Conservation (phyloP, 805 yeast genomes). For the Helenozyma rhizophorensis region DNA sequence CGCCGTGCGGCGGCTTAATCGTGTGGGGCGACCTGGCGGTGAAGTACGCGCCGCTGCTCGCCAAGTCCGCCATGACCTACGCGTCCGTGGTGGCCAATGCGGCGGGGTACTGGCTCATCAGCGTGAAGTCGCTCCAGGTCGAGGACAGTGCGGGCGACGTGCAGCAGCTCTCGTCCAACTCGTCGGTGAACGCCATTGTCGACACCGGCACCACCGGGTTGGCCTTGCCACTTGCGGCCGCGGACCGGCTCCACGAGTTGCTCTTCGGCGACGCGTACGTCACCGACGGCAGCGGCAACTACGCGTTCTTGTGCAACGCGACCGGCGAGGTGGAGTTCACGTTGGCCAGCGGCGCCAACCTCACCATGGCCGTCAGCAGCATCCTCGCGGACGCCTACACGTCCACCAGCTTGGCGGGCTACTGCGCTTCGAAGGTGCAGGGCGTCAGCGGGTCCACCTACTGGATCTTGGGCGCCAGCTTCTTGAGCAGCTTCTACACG, state of each 20-base stretch:
- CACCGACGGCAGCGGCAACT: constrained; percentile 55
- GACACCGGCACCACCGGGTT: constrained; percentile 69
- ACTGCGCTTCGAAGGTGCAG: constrained; percentile 63
- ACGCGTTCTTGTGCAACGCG: constrained; percentile 55
- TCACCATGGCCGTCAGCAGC: constrained; percentile 39
- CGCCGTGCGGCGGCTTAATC: constrained; percentile 24
- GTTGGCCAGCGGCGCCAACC: constrained; percentile 38
- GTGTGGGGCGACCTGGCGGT: constrained; percentile 20
- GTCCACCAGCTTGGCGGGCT: constrained; percentile 33
- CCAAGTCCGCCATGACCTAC: constrained; percentile 36
- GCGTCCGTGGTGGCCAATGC: constrained; percentile 29
- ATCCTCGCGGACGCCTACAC: constrained; percentile 50
- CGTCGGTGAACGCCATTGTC: constrained; percentile 43
- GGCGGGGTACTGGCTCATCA: constrained; percentile 50
- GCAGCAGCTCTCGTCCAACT: constrained; percentile 10
- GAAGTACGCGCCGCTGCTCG: constrained; percentile 9
- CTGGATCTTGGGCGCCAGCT: constrained; percentile 67
- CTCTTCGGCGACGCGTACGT: constrained; percentile 45
- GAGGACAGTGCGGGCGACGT: constrained; percentile 2
- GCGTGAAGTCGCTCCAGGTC: constrained; percentile 28
- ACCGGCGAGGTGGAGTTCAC: constrained; percentile 37
- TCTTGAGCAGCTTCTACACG: constrained; percentile 51
- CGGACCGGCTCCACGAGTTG: constrained; percentile 41
- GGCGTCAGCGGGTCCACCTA: constrained; percentile 39
- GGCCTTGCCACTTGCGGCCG: constrained; percentile 52